Evolutionary conservation across 1,139 yeast genomes (phyloP), one percentile per base, ranked within the genome.

Genomic region (Scheffersomyces titani): DNA sequence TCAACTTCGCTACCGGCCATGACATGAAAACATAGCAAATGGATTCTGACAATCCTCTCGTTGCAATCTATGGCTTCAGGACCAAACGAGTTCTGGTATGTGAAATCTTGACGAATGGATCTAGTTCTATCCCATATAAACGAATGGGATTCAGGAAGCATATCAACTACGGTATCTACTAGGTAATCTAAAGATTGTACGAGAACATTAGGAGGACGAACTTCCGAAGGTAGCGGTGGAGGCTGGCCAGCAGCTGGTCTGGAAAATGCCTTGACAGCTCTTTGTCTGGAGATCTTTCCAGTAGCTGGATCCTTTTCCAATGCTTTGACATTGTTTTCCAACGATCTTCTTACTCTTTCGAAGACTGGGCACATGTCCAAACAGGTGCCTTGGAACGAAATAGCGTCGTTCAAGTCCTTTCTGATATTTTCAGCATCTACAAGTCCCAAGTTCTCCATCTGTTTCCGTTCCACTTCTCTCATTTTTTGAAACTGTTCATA

Each of bases 71-170:
- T 84, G 0, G 98, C 96, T 69, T 94, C 98, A 0, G 94, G 91
- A 0, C 99, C 99, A 53, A 88, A 88, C 64, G 88, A 93, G 68
- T 94, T 94, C 69, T 96, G 99, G 67, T 92, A 92, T 0, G 98
- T 93, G 70, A 96, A 96, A 70, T 96, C 99, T 71, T 96, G 98
- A 66, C 99, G 82, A 49, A 96, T 93, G 0, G 98, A 92, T 63
- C 99, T 83, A n/a, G 98, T 96, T 72, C 99, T 83, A 71, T 96
- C 99, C 98, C 99, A 94, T n/a, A 96, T 74, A 65, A 96, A 94
- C 0, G 97, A 85, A 66, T 96, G 98, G 1, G 94, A 82, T 13
- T 88, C 91, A 0, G 98, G 98, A 49, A 94, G 75, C 52, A 84
- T 78, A 0, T 84, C 84, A 6, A 93, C 71, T 1, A 89, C 74